These are phyloP conservation scores for Epichloe glyceriae DNA, from an alignment of 2,329 filamentous ascomycete species.

Conservation along the genomic window DNA sequence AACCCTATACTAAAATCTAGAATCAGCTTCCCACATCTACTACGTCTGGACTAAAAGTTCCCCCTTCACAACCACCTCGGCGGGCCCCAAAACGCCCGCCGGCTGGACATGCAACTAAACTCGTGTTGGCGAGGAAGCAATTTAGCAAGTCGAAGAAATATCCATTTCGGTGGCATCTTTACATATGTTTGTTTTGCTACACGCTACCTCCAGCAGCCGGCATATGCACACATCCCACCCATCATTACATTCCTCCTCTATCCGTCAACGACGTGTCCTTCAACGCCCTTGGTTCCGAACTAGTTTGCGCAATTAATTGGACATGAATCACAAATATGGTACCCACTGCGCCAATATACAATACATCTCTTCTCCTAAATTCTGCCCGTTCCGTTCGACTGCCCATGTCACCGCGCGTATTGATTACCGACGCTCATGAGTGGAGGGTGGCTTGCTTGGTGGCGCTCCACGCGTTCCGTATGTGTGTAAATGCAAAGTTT, in stretches of 20 bases:
- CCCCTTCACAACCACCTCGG: no score
- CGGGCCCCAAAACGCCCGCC: no score
- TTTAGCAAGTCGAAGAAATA: neutral
- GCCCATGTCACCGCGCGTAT: neutral
- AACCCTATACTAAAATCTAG: no score
- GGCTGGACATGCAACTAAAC: no score
- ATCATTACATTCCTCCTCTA: neutral
- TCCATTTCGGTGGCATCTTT: neutral
- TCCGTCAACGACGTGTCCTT: neutral
- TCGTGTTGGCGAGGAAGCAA: no score
- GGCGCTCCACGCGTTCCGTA: neutral
- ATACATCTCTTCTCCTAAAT: neutral
- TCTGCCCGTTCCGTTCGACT: neutral
- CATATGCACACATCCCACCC: neutral
- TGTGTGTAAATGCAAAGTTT: neutral
- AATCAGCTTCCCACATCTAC: no score
- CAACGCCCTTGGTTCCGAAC: neutral
- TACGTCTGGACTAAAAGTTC: no score
- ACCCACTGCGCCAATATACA: neutral
- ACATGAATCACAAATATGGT: neutral
- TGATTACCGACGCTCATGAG: neutral
- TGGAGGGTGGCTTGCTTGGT: neutral
- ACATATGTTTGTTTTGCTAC: slow-evolving; percentile 2
- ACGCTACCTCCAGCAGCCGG: neutral
- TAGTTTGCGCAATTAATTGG: neutral